Evolutionary conservation across 306 rosid genomes (phyloP), one percentile per base, ranked within the genome.

Genomic region (Trichosanthes truncata): DNA sequence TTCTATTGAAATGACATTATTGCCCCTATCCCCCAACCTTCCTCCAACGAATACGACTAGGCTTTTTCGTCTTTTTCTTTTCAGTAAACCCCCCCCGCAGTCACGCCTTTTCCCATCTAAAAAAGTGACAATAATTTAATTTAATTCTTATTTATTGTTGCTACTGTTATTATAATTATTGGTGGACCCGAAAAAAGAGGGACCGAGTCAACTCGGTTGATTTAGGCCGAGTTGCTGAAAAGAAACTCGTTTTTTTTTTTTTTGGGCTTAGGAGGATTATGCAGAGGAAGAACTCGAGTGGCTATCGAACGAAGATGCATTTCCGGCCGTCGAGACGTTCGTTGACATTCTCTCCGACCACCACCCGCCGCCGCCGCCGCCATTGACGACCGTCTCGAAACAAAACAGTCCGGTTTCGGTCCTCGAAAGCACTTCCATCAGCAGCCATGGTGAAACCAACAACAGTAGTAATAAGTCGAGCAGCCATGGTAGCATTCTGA

Each of bases 231-330:
- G 86, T 80, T 57, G 26, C 69, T 63, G 33, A 59, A 53, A 46
- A 11, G 49, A 55, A 71, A 25, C 25, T 72, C 40, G 43, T 62
- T 46, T 6, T 6, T 18, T 29, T 48, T 7, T 40, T 45, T 7
- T 78, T 17, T n/a, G 25, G 38, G 38, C 0, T 14, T 74, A 68
- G 76, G 49, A 89, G 92, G 96, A 81, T 71, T 21, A 41, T 53
- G 90, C 79, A 12, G 97, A 90, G 71, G 97, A 93, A 74, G 97
- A 93, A 41, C 93, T 91, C 45, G 97, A 93, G 80, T 93, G 97
- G 97, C 76, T 93, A 77, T 89, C 93, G 4, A 91, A 93, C 88
- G 90, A 87, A 83, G 97, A 93, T 65, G 89, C 93, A 1, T 93
- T 93, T 80, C 98, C 98, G 36, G 83, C 88, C 0, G 79, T 93